Conservation (phyloP, 2,329 filamentous ascomycete genomes). For the Talaromyces sp. region DNA sequence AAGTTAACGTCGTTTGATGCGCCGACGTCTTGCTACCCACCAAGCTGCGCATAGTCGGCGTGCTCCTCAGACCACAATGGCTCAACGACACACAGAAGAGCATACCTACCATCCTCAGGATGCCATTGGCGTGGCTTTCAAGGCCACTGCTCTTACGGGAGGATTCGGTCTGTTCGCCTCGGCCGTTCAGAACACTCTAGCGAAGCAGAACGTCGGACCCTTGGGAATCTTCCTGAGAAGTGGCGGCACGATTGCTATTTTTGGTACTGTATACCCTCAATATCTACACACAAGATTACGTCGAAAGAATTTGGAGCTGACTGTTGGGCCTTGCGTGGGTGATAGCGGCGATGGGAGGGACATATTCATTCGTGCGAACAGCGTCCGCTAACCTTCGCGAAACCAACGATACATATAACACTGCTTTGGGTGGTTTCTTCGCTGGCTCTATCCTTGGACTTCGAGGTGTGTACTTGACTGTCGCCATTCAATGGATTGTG, state of each 20-base stretch:
- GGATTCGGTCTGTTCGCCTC: constrained; percentile 68
- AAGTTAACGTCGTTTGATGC: constrained; percentile 15
- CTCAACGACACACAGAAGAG: constrained; percentile 44
- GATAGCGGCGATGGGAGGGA: constrained; percentile 67
- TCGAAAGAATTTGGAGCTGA: background rate
- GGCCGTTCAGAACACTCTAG: constrained; percentile 80
- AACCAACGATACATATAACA: constrained; percentile 76
- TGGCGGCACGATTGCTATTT: constrained; percentile 68
- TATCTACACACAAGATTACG: too few species aligned
- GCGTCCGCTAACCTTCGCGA: constrained; percentile 80
- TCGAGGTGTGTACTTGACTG: constrained; percentile 54
- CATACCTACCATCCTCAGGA: constrained; percentile 68
- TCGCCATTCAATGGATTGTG: background rate
- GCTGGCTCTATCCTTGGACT: constrained; percentile 71
- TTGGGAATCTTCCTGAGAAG: constrained; percentile 76
- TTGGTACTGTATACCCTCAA: constrained; percentile 50
- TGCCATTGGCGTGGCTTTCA: constrained; percentile 65
- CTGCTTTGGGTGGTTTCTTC: constrained; percentile 71
- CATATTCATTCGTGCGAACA: constrained; percentile 73
- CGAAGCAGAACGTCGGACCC: constrained; percentile 75
- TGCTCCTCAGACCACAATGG: constrained; percentile 44
- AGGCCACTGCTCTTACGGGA: constrained; percentile 63
- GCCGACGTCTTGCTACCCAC: background rate
- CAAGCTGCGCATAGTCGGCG: constrained; percentile 19
- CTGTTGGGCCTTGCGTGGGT: background rate